Percentiles rank a stretch among this genome's conserved stretches.
Conservation (phyloP, 345 rosid genomes). For the Eutrema japonicum region DNA sequence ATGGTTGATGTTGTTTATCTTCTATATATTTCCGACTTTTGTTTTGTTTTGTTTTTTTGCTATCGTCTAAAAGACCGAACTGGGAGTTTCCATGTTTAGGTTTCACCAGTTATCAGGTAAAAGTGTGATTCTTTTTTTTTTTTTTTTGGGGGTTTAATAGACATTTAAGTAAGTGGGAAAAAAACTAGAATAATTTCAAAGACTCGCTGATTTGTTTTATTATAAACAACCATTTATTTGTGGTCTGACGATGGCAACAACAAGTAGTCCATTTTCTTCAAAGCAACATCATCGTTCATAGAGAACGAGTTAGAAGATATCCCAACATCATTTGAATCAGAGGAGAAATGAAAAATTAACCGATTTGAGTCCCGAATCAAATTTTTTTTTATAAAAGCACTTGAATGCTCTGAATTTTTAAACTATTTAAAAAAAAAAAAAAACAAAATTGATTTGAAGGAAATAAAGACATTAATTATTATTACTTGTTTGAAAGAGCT, state of each 20-base stretch:
- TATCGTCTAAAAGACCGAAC: conserved; percentile 25
- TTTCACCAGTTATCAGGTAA: conserved; percentile 30
- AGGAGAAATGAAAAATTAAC: neutral
- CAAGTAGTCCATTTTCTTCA: conserved; percentile 1
- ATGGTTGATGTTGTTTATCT: conserved; percentile 25
- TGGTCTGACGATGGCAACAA: neutral
- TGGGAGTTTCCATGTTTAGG: conserved; percentile 31
- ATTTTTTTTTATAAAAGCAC: too few relatives aligned
- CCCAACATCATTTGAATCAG: too few relatives aligned
- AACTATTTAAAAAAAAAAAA: neutral
- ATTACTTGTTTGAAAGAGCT: conserved; percentile 25
- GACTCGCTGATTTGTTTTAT: too few relatives aligned
- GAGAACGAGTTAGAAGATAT: too few relatives aligned
- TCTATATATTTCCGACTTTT: neutral
- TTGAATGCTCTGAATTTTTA: too few relatives aligned
- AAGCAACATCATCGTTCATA: neutral
- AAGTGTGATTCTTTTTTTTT: conserved; percentile 32
- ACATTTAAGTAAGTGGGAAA: conserved; percentile 6
- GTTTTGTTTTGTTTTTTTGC: neutral
- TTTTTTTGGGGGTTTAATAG: neutral
- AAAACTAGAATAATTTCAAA: too few relatives aligned
- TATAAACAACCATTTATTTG: neutral
- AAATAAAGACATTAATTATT: conserved; percentile 1
- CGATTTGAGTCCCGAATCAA: neutral
- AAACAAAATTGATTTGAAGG: conserved; percentile 34